A percentile compares a stretch with the other conserved stretches of the same genome.
These are phyloP conservation scores for Penicillium maclennaniae DNA, from an alignment of 495 filamentous ascomycete genomes.

Conservation along the genomic window DNA sequence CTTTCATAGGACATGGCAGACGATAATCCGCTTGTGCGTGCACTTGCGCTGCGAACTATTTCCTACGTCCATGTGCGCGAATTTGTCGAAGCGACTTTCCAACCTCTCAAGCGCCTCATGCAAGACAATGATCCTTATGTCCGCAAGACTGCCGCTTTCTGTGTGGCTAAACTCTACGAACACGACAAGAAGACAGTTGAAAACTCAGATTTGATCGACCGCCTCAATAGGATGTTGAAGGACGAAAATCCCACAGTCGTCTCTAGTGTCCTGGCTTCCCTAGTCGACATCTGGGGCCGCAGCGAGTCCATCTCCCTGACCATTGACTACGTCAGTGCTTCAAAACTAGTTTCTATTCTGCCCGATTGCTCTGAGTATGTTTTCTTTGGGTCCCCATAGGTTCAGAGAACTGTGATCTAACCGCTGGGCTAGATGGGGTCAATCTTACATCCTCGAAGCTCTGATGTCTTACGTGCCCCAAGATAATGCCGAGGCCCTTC, in stretches of 20 bases:
- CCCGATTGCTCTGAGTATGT: constrained; percentile 95
- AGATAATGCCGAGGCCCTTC: constrained; percentile 77
- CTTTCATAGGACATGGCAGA: constrained; percentile 82
- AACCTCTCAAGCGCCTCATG: constrained; percentile 77
- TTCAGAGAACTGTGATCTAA: constrained; percentile 21
- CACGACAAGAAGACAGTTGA: constrained; percentile 91
- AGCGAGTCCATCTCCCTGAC: constrained; percentile 97
- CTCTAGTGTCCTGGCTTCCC: constrained; percentile 81
- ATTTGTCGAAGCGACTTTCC: constrained; percentile 87
- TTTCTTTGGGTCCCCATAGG: not conserved
- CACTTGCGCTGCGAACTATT: constrained; percentile 89
- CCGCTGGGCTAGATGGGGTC: constrained; percentile 74
- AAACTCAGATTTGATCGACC: constrained; percentile 84
- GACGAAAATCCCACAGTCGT: constrained; percentile 98
- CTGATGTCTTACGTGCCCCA: constrained; percentile 98
- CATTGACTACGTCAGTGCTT: constrained; percentile 94
- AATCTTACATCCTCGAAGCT: constrained; percentile 97
- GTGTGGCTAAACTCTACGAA: constrained; percentile 96
- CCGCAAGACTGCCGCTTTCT: constrained; percentile 94
- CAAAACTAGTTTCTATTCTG: constrained; percentile 94
- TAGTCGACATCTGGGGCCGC: constrained; percentile 98
- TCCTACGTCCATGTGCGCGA: constrained; percentile 97
- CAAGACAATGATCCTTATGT: constrained; percentile 93
- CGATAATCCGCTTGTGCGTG: constrained; percentile 85
- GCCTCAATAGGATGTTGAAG: constrained; percentile 80